phyloP scores from a whole-genome alignment of 345 rosid genomes.

The Eucalyptus tenuipes region DNA sequence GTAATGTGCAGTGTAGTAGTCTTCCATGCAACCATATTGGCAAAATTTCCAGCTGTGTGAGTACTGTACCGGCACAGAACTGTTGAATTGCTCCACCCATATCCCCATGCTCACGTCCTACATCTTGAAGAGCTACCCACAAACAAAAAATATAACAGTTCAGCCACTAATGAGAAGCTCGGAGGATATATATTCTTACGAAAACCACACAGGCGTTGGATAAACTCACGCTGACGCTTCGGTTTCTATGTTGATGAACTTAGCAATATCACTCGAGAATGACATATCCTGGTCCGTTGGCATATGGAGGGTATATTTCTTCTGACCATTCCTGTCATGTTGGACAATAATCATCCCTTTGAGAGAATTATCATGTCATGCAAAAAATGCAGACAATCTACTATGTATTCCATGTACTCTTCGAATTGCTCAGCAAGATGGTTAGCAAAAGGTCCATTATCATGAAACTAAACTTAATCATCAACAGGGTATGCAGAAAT shows the following conservation, averaged over 20 bases:
- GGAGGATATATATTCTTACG: not conserved
- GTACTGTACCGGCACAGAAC: slow-evolving; percentile 51
- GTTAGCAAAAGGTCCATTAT: not conserved
- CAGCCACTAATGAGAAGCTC: not conserved
- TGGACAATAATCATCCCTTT: not conserved
- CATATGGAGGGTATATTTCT: slow-evolving; percentile 86
- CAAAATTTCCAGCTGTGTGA: slow-evolving; percentile 95
- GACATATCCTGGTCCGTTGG: slow-evolving; percentile 88
- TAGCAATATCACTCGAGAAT: slow-evolving; percentile 66
- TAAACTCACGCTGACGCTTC: slow-evolving; percentile 56
- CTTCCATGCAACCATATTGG: slow-evolving; percentile 85
- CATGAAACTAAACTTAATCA: not conserved
- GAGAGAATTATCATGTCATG: not conserved
- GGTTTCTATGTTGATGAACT: slow-evolving; percentile 49
- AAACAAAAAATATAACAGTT: not conserved
- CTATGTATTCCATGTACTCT: not conserved
- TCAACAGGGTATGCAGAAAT: not conserved
- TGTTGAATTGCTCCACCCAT: slow-evolving; percentile 91
- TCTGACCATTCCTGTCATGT: slow-evolving; percentile 93
- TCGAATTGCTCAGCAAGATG: not conserved
- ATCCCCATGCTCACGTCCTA: slow-evolving; percentile 98
- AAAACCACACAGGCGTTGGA: not conserved
- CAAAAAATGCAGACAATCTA: not conserved
- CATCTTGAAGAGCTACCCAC: slow-evolving; percentile 84
- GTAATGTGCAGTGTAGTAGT: slow-evolving; percentile 87